Conservation (phyloP, 768 basidiomycete species). For the Rhodosporidiobolus odoratus region DNA sequence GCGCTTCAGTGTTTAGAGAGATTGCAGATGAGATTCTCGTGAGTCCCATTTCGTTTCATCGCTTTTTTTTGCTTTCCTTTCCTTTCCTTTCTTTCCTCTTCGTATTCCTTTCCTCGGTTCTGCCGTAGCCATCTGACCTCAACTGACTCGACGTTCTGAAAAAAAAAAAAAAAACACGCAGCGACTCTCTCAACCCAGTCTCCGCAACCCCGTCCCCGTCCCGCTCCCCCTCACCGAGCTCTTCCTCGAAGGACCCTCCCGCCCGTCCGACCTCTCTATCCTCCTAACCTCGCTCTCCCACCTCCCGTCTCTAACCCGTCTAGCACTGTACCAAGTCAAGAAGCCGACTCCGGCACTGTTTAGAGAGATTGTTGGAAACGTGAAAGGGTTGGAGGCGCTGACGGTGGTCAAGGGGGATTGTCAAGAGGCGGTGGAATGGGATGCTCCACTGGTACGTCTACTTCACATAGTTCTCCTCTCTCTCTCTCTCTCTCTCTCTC, state of each 20-base stretch:
- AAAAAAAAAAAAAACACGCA: no score
- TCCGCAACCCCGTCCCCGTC: no score
- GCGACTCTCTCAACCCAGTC: neutral
- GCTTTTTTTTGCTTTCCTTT: no score
- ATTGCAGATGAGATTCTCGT: constrained; percentile 23
- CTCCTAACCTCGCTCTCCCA: constrained; percentile 11
- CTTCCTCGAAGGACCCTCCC: constrained; percentile 31
- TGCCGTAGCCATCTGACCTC: no score
- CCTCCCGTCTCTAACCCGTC: constrained; percentile 7
- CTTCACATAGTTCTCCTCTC: no score
- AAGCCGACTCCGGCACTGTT: constrained; percentile 22
- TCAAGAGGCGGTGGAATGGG: constrained; percentile 4
- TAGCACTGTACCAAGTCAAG: constrained; percentile 28
- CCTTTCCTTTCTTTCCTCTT: no score
- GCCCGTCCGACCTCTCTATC: neutral
- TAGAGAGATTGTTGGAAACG: constrained; percentile 1
- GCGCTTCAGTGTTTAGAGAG: neutral
- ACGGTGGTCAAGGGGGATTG: constrained; percentile 23
- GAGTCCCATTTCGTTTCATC: neutral
- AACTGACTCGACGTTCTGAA: no score
- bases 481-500: neutral
- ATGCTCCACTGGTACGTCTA: constrained; percentile 18
- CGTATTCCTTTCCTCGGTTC: neutral
- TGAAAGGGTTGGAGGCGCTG: constrained; percentile 5
- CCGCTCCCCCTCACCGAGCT: constrained; percentile 31